A percentile compares a stretch with the other conserved stretches of the same genome.
Conservation (phyloP, 352 stramenopile genomes). For the Phytophthora meadii region DNA sequence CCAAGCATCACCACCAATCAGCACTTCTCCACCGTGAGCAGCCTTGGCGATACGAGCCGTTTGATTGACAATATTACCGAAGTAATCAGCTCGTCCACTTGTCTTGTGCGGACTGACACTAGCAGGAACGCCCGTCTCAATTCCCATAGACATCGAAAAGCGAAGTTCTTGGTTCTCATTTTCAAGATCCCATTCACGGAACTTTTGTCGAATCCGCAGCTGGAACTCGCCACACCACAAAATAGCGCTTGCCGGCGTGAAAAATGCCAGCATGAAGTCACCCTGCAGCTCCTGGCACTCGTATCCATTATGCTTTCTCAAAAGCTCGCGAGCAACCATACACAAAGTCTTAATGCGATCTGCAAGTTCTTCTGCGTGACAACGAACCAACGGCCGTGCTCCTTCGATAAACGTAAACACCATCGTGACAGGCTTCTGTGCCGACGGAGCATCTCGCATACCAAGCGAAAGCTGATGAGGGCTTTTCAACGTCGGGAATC, state of each 20-base stretch:
- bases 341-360: conserved; percentile 88
- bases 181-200: conserved; percentile 78
- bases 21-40: conserved; percentile 76
- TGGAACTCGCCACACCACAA: conserved; percentile 90
- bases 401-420: conserved; percentile 92
- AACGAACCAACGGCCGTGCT: conserved; percentile 79
- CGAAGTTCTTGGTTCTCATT: conserved; percentile 81
- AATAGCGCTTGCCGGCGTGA: conserved; percentile 80
- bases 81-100: conserved; percentile 88
- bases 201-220: conserved; percentile 77
- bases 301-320: conserved; percentile 87
- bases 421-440: conserved; percentile 84
- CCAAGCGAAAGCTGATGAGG: conserved; percentile 72
- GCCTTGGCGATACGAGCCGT: conserved; percentile 89
- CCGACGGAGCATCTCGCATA: conserved; percentile 85
- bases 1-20: conserved; percentile 86
- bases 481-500: conserved; percentile 80
- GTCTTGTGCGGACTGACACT: conserved; percentile 91
- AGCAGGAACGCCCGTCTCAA: conserved; percentile 82
- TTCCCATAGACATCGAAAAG: conserved; percentile 90
- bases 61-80: conserved; percentile 91
- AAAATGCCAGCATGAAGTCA: conserved; percentile 91
- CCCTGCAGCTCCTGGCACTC: conserved; percentile 90
- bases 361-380: conserved; percentile 82
- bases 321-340: conserved; percentile 73